phyloP scores from a whole-genome alignment of 2,329 filamentous ascomycete species.

The Trichoderma citrinoviride region DNA sequence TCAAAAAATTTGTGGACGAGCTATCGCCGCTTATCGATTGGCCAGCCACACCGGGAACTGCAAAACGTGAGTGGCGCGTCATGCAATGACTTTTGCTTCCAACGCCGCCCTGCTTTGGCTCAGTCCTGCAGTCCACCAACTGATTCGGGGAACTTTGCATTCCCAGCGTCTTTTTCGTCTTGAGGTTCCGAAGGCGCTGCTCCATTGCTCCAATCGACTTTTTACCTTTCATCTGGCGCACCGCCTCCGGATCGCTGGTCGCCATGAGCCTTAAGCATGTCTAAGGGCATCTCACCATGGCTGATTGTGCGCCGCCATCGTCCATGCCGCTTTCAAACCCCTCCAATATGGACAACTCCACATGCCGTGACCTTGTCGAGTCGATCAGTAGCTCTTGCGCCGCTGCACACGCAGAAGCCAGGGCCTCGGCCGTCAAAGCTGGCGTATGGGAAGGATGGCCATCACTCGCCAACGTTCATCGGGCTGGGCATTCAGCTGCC shows the following conservation, averaged over 20 bases:
- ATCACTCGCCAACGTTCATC: neutral
- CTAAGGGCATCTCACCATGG: conserved; percentile 40
- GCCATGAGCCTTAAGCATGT: conserved; percentile 44
- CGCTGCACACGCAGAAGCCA: neutral
- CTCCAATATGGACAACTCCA: conserved; percentile 5
- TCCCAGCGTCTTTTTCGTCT: neutral
- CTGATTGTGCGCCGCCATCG: conserved; percentile 38
- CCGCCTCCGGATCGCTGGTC: conserved; percentile 23
- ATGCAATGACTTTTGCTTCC: conserved; percentile 35
- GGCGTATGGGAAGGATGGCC: neutral
- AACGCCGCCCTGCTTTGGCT: conserved; percentile 23
- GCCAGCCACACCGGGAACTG: conserved; percentile 23
- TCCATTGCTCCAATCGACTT: neutral
- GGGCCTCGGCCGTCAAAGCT: neutral
- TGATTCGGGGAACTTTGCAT: neutral
- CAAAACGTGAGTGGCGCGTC: conserved; percentile 35
- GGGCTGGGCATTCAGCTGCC: neutral
- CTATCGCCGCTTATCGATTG: conserved; percentile 45
- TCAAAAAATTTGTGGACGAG: conserved; percentile 40
- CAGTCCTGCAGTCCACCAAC: neutral
- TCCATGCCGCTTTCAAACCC: conserved; percentile 28
- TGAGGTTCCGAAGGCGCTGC: neutral
- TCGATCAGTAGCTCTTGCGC: conserved; percentile 14
- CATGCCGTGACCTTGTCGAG: neutral
- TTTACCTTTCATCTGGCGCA: neutral